Evolutionary conservation across 345 rosid genomes (phyloP).

Genomic region (Excoecaria cochinchinensis): DNA sequence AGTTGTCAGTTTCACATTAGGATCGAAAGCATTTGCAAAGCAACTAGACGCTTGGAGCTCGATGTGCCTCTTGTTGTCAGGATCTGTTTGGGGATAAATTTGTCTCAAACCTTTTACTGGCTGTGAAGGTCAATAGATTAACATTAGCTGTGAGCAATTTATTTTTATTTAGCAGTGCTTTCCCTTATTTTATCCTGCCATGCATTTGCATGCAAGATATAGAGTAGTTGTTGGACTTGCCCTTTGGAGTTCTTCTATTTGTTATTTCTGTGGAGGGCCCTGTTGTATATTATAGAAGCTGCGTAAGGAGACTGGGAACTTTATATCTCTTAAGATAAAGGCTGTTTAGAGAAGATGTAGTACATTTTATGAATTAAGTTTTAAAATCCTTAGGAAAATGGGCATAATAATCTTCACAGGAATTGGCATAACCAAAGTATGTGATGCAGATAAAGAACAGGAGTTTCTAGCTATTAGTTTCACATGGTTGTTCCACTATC

Average conservation of each 20-base stretch:
- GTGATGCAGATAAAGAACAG: not conserved
- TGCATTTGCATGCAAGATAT: not conserved
- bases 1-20: not conserved
- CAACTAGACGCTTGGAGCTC: not conserved
- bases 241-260: not conserved
- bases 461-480: not conserved
- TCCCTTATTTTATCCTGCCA: not conserved
- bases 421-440: not conserved
- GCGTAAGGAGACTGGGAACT: constrained; percentile 10
- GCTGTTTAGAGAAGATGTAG: not conserved
- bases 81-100: not conserved
- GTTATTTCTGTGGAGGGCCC: not conserved
- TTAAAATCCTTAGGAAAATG: not conserved
- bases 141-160: not conserved
- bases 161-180: not conserved
- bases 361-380: not conserved
- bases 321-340: not conserved
- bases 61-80: not conserved
- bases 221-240: not conserved
- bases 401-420: not conserved
- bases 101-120: not conserved
- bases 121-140: not conserved
- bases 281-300: not conserved
- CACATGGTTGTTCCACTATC: not conserved
- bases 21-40: not conserved